Base-by-base conservation (phyloP, 2,329 filamentous ascomycete genomes). In the Lachnellula willkommii region DNA sequence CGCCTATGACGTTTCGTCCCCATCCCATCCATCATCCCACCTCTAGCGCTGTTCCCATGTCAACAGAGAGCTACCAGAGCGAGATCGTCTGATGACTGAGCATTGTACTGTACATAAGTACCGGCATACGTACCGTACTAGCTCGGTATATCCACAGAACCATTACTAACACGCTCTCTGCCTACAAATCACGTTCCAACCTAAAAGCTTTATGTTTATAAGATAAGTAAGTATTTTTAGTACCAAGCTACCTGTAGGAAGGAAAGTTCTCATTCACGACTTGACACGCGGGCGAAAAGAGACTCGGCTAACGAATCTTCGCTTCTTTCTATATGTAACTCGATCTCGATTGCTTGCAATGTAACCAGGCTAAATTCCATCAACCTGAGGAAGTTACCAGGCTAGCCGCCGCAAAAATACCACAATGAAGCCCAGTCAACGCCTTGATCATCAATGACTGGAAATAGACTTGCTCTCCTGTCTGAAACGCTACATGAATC, bases 1-100 rank as follows among this genome's bases (percentile, higher is more conserved):
- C n/a, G n/a, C n/a, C n/a, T 55, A 62, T 64, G 61, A 64, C 59
- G 61, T 61, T 58, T 35, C 51, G 40, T 20, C 40, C 47, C 36
- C 40, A 24, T 32, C 35, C 52, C 52, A 60, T 50, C 61, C 63
- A n/a, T n/a, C n/a, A n/a, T n/a, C n/a, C n/a, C 63, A 61, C 61
- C 56, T 50, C 57, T 63, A 62, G 63, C 60, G 51, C n/a, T 47
- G 20, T 32, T 40, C 12, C 9, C 8, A 22, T 14, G 50, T 32
- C 28, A 32, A 32, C 28, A 32, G 39, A 22, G 43, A 52, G 45
- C 53, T n/a, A n/a, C n/a, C n/a, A n/a, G n/a, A n/a, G n/a, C n/a
- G 37, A 50, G 62, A 56, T 17, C 24, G 12, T 2, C 6, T 5
- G 62, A 56, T 64, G 50, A 65, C 49, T 62, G 55, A 62, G 63